Conservation (phyloP, 1,284 basidiomycete species). For the Sanguinoderma infundibulare region DNA sequence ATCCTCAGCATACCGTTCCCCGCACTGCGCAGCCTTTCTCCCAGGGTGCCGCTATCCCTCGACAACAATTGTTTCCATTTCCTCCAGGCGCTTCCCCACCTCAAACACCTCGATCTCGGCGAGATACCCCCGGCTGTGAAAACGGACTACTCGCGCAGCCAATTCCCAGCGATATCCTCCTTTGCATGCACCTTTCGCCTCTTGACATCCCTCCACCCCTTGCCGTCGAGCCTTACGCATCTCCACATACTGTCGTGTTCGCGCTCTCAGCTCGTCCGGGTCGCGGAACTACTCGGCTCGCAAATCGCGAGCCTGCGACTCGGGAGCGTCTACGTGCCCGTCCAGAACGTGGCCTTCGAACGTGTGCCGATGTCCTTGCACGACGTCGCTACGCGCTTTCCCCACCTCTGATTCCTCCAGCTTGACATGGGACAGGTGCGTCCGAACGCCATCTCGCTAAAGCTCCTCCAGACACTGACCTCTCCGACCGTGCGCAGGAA, state of each 20-base stretch:
- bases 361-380: not conserved
- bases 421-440: conserved; percentile 8
- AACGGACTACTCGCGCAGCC: not conserved
- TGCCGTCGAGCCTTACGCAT: not conserved
- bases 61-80: not conserved
- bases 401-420: conserved; percentile 3
- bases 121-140: not conserved
- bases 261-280: not conserved
- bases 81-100: not conserved
- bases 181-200: not conserved
- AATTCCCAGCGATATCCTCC: not conserved
- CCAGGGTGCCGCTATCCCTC: not conserved
- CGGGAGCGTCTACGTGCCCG: not conserved
- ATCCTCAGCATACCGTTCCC: not conserved
- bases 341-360: not conserved
- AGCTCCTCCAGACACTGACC: no score
- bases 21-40: not conserved
- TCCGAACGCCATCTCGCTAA: not conserved
- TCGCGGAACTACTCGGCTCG: not conserved
- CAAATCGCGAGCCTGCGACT: conserved; percentile 4
- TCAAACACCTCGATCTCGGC: conserved; percentile 2
- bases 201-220: not conserved
- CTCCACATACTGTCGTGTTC: not conserved
- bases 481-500: no score
- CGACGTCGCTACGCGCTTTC: not conserved